Percentiles rank a stretch among this genome's conserved stretches.
Evolutionary conservation across 345 rosid genomes (phyloP).

Genomic region (sweet orange (Citrus sinensis)): DVS_A1.0 CM039168.1:29302001-29302500

Average conservation of each 20-base stretch:
- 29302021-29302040: background rate
- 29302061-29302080: background rate
- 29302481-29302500: constrained; percentile 68
- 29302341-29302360: constrained; percentile 45
- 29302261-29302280: background rate
- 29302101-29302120: background rate
- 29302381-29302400: background rate
- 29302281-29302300: constrained; percentile 48
- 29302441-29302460: background rate
- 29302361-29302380: background rate
- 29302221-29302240: background rate
- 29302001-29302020: background rate
- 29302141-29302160: constrained; percentile 40
- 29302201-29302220: constrained; percentile 1
- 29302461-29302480: constrained; percentile 28
- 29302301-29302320: constrained; percentile 50
- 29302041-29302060: background rate
- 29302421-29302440: background rate
- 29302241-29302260: background rate
- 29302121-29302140: constrained; percentile 19
- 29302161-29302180: constrained; percentile 27
- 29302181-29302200: constrained; percentile 28
- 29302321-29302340: constrained; percentile 63
- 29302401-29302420: background rate
- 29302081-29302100: background rate